Percentiles rank a stretch among this genome's conserved stretches.
Evolutionary conservation across 192 early-diverging fungal species (phyloP).

Genomic region (Geranomyces michiganensis): DNA sequence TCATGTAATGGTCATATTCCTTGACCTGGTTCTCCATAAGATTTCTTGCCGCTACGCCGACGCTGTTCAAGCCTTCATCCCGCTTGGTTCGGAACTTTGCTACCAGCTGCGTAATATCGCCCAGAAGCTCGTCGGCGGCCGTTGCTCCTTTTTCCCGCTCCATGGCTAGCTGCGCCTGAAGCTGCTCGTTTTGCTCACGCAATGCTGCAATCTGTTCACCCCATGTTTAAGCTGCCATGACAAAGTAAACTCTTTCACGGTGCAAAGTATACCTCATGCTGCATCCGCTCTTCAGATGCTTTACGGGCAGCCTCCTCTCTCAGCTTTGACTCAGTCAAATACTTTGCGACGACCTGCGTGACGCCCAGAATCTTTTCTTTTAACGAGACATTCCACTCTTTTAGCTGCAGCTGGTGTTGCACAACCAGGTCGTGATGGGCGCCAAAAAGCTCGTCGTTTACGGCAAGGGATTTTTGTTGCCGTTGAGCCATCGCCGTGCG

Average conservation of each 20-base stretch:
- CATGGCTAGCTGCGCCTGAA: slow-evolving; percentile 26
- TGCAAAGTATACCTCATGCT: slow-evolving; percentile 15
- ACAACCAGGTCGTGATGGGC: slow-evolving; percentile 19
- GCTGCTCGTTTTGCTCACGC: slow-evolving; percentile 27
- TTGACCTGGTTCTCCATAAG: neutral
- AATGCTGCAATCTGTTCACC: slow-evolving; percentile 34
- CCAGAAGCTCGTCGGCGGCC: slow-evolving; percentile 24
- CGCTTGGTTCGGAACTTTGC: slow-evolving; percentile 19
- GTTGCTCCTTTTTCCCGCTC: slow-evolving; percentile 11
- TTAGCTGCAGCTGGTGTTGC: slow-evolving; percentile 32
- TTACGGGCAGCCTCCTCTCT: slow-evolving; percentile 1
- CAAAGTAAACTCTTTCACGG: neutral
- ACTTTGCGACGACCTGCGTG: neutral
- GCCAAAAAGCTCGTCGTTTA: slow-evolving; percentile 16
- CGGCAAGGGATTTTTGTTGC: neutral
- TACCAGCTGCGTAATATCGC: slow-evolving; percentile 35
- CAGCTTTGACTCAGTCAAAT: slow-evolving; percentile 4
- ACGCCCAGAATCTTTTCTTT: slow-evolving; percentile 6
- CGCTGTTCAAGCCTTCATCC: slow-evolving; percentile 6
- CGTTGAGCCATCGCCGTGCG: neutral
- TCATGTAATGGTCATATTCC: neutral
- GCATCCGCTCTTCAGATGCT: slow-evolving; percentile 7
- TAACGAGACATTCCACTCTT: slow-evolving; percentile 23
- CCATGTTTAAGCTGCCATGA: neutral
- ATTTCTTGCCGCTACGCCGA: slow-evolving; percentile 6